Conservation (phyloP, 2,329 filamentous ascomycete genomes). For the Aureobasidium subglaciale region DNA sequence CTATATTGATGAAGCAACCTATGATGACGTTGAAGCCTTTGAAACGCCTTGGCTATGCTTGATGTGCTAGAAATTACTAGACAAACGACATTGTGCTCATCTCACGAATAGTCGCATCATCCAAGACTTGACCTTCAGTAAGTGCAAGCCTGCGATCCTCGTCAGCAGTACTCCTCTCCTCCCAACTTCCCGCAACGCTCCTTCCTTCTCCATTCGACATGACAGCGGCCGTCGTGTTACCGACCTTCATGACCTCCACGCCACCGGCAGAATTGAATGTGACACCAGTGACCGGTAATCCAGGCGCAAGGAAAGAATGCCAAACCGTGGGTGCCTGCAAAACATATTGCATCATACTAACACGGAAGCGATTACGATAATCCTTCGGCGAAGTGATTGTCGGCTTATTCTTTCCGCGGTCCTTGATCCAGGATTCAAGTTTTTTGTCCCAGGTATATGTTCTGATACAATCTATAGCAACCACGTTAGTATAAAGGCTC, state of each 20-base stretch:
- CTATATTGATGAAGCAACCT: not conserved
- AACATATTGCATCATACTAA: conserved; percentile 90
- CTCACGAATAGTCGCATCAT: conserved; percentile 16
- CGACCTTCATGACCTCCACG: not conserved
- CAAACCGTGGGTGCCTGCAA: conserved; percentile 69
- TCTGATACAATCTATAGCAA: conserved; percentile 69
- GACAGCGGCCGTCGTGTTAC: not conserved
- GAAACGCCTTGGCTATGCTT: not conserved
- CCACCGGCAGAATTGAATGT: conserved; percentile 18
- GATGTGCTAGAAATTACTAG: not conserved
- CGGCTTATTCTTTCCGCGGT: conserved; percentile 78
- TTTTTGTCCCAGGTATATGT: conserved; percentile 99
- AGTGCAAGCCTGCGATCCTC: not conserved
- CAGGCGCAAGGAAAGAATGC: conserved; percentile 54
- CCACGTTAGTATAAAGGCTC: not conserved
- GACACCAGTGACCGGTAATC: conserved; percentile 27
- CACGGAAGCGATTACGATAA: conserved; percentile 91
- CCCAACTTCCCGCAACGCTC: conserved; percentile 3
- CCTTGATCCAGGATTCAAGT: conserved; percentile 99
- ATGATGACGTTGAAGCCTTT: not conserved
- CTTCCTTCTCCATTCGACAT: not conserved
- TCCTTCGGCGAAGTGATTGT: conserved; percentile 97
- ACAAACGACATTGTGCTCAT: conserved; percentile 17
- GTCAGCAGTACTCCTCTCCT: not conserved
- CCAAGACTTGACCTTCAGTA: conserved; percentile 13